Evolutionary conservation across 140 eudicot species (phyloP).

Genomic region (Flaveria floridana): DNA sequence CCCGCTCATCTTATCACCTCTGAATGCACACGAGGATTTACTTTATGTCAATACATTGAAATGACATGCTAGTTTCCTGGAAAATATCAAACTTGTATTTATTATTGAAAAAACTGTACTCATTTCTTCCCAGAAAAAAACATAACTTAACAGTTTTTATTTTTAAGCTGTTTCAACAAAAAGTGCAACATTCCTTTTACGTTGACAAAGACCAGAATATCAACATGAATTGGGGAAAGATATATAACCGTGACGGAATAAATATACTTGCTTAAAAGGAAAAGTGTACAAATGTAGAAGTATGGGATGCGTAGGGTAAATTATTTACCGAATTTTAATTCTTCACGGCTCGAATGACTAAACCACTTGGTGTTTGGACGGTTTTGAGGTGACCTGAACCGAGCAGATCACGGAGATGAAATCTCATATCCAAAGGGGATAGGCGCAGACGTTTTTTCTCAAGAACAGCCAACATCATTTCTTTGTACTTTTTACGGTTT

Average conservation of each 20-base stretch:
- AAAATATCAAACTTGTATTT: neutral
- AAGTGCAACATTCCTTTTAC: conserved; percentile 9
- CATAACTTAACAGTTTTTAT: neutral
- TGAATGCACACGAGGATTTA: neutral
- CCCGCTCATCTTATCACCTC: conserved; percentile 1
- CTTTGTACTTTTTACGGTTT: conserved; percentile 83
- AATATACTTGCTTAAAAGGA: conserved; percentile 27
- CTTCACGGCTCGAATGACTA: conserved; percentile 75
- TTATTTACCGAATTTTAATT: conserved; percentile 52
- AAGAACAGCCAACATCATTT: conserved; percentile 80
- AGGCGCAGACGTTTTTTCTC: conserved; percentile 75
- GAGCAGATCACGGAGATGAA: conserved; percentile 81
- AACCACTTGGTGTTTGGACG: conserved; percentile 70
- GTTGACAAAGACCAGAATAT: conserved; percentile 1
- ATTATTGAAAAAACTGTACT: neutral
- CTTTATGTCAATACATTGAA: conserved; percentile 7
- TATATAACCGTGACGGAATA: conserved; percentile 7
- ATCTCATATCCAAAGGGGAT: conserved; percentile 91
- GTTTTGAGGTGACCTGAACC: conserved; percentile 52
- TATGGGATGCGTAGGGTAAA: conserved; percentile 25
- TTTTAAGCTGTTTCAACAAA: conserved; percentile 10
- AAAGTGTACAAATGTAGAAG: conserved; percentile 24
- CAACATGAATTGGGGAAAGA: conserved; percentile 24
- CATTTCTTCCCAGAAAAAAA: conserved; percentile 7
- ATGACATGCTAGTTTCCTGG: conserved; percentile 2